Conservation (phyloP, 2,329 filamentous ascomycete species). For the Ophiostoma perfectum region DNA sequence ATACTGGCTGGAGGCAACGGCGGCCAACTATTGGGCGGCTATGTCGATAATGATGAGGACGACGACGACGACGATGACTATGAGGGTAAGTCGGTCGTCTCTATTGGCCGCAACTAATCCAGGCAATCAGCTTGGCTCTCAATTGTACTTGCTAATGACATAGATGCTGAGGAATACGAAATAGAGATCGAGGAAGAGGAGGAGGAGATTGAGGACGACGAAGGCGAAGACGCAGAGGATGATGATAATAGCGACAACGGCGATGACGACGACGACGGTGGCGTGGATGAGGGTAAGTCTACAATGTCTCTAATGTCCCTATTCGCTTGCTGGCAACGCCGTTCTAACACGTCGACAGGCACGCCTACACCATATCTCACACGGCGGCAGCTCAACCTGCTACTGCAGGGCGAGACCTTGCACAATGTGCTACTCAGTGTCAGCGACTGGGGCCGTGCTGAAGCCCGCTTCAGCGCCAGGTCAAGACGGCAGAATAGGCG, state of each 20-base stretch:
- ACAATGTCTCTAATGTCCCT: too few relatives aligned
- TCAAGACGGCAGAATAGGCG: constrained; percentile 40
- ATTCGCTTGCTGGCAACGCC: too few relatives aligned
- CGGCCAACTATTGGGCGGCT: too few relatives aligned
- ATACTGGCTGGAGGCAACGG: neutral
- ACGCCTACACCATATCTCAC: constrained; percentile 16
- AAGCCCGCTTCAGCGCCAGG: constrained; percentile 27
- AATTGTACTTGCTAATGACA: neutral
- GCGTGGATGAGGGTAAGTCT: constrained; percentile 24
- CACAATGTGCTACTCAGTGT: constrained; percentile 26
- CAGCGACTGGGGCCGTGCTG: constrained; percentile 22
- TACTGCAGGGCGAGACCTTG: constrained; percentile 28
- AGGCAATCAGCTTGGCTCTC: too few relatives aligned
- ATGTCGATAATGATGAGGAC: neutral
- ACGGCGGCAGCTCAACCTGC: constrained; percentile 28
- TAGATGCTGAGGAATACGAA: neutral
- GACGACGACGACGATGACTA: constrained; percentile 22
- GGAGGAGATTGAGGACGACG: constrained; percentile 29
- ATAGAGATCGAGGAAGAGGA: constrained; percentile 26
- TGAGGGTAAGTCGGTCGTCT: neutral
- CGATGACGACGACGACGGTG: constrained; percentile 29
- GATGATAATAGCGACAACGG: constrained; percentile 30
- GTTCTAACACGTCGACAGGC: neutral
- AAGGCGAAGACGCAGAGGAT: constrained; percentile 28
- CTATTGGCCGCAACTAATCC: neutral